Base-by-base conservation (phyloP, 768 basidiomycete species). In the Russula dissimulans region DNA sequence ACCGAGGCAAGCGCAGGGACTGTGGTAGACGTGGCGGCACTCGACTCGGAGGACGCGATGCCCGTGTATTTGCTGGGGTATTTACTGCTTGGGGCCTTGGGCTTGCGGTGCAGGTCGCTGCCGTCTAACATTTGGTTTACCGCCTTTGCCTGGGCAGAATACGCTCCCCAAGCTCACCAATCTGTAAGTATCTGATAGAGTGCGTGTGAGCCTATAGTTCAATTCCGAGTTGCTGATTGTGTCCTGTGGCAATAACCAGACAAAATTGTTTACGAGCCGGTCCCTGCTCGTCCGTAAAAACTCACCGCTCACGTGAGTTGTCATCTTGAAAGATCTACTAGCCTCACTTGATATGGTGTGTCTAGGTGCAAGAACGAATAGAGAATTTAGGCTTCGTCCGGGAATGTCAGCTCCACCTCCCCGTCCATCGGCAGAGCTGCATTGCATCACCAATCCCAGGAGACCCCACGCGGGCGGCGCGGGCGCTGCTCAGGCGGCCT, bases 1-100 rank as follows among this genome's bases (percentile, higher is more conserved):
- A 79, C 80, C 32, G 83, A 87, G 2, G 77, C 78, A 0, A 78
- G 77, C 38, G 80, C 83, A 8, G 82, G 76, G 55, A 76, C 76
- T 3, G 6, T 11, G 18, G 31, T 3, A 1, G 86, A 87, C 57
- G 66, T 75, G 56, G 71, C 74, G 44, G 62, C 70, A 12, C 75
- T 97, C n/a, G n/a, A n/a, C n/a, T n/a, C n/a, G 39, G 94, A 97
- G 72, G 81, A 84, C 67, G 78, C 75, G 42, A 83, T 92, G 77
- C 95, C 95, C 3, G 68, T 85, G 65, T 98, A 95, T 95, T 74
- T 97, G 51, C 74, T 92, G 53, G 91, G 97, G 70, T 95, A 87
- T 67, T 73, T 97, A 41, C 77, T 97, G 42, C n/a, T n/a, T n/a
- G n/a, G n/a, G n/a, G n/a, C n/a, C 72, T 83, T 14, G 87, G 89